phyloP scores from a whole-genome alignment of 108 stramenopile species.

The Pseudonitzschia multiseries region DNA sequence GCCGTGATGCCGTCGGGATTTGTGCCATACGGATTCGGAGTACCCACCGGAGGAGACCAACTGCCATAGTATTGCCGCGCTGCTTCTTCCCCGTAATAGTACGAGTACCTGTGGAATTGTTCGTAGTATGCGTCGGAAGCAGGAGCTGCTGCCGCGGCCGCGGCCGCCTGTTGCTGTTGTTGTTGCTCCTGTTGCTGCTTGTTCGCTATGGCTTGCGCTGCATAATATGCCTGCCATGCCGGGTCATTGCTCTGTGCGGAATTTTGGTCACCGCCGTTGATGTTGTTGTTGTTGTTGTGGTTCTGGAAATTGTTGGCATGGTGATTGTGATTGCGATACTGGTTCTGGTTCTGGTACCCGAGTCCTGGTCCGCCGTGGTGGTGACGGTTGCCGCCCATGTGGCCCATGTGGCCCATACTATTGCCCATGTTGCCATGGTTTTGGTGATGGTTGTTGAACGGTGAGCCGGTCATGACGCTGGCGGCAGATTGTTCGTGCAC shows the following conservation, averaged over 20 bases:
- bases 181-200: constrained; percentile 36
- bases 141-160: constrained; percentile 36
- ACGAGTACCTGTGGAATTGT: constrained; percentile 84
- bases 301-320: constrained; percentile 16
- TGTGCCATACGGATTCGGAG: constrained; percentile 83
- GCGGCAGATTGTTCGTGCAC: constrained; percentile 76
- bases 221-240: constrained; percentile 54
- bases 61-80: constrained; percentile 86
- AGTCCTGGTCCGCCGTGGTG: constrained; percentile 37
- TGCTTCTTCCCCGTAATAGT: constrained; percentile 84
- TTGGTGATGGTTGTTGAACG: constrained; percentile 30
- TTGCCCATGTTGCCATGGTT: background rate
- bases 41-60: constrained; percentile 86
- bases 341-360: constrained; percentile 11
- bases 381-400: too few species aligned
- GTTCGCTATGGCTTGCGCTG: constrained; percentile 28
- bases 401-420: too few species aligned
- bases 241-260: constrained; percentile 33
- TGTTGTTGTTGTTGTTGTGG: constrained; percentile 19
- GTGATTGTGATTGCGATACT: constrained; percentile 15
- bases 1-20: constrained; percentile 38
- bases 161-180: constrained; percentile 31
- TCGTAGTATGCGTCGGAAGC: constrained; percentile 86
- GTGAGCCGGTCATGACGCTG: constrained; percentile 68
- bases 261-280: background rate